Conservation (phyloP, 225 moss, liverwort and hornwort genomes). For the Marchantia paleacea region DNA sequence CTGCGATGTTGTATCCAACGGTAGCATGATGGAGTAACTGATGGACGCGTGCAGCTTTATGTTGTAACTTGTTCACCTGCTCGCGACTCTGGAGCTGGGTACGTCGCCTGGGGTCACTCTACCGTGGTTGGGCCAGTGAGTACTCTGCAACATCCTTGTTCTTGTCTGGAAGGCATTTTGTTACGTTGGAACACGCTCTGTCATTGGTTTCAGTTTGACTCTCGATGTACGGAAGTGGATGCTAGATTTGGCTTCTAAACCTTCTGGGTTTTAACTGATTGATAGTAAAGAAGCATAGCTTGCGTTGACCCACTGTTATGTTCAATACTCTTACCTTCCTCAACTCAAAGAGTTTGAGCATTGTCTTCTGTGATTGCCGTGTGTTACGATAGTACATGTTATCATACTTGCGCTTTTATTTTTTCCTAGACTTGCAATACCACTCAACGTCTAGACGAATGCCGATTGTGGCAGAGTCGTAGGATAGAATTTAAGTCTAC, state of each 20-base stretch:
- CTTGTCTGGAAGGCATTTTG: background rate
- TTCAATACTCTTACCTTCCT: too few relatives aligned
- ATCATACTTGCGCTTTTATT: too few relatives aligned
- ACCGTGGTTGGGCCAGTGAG: conserved; percentile 92
- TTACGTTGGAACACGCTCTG: background rate
- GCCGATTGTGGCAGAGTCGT: too few relatives aligned
- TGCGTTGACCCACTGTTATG: background rate
- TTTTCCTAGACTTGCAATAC: too few relatives aligned
- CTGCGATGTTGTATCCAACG: background rate
- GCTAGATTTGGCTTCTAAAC: background rate
- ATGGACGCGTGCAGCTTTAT: conserved; percentile 55
- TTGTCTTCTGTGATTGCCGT: too few relatives aligned
- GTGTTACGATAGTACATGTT: too few relatives aligned
- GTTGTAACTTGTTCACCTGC: conserved; percentile 86
- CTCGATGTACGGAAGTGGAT: background rate
- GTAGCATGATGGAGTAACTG: background rate
- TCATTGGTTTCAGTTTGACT: background rate
- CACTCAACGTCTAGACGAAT: too few relatives aligned
- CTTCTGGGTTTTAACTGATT: background rate
- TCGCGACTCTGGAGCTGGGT: conserved; percentile 56
- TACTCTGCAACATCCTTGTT: conserved; percentile 9
- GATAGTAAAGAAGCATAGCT: background rate
- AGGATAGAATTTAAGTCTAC: too few relatives aligned
- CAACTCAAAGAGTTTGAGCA: too few relatives aligned
- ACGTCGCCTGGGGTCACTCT: conserved; percentile 91